Conservation (phyloP, 805 yeast species). For the Kazachstania psychrophila region DNA sequence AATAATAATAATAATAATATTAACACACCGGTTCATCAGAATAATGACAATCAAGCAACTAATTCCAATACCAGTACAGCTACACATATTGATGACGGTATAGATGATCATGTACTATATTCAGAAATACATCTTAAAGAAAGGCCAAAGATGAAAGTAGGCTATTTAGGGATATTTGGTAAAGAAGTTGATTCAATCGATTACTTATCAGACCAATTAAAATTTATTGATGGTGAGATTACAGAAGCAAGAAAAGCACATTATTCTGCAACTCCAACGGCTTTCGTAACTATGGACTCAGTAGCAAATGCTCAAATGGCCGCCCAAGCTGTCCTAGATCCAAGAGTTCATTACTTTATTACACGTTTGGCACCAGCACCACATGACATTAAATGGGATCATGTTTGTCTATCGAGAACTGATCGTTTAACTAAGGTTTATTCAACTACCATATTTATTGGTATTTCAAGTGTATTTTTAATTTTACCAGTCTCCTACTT, state of each 20-base stretch:
- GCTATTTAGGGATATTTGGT: constrained; percentile 57
- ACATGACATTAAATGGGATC: constrained; percentile 88
- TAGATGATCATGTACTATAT: constrained; percentile 18
- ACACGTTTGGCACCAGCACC: constrained; percentile 92
- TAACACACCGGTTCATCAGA: background rate
- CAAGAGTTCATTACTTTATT: constrained; percentile 72
- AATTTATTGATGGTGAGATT: constrained; percentile 63
- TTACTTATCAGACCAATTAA: constrained; percentile 58
- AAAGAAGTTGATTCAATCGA: constrained; percentile 72
- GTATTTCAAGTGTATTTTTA: constrained; percentile 54
- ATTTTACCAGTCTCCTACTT: constrained; percentile 77
- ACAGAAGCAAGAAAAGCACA: constrained; percentile 52
- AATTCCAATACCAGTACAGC: constrained; percentile 1
- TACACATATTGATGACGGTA: constrained; percentile 5
- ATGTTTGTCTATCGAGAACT: constrained; percentile 67
- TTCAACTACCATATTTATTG: constrained; percentile 33
- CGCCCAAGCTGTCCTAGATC: constrained; percentile 91
- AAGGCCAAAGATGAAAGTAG: constrained; percentile 57
- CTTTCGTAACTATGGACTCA: constrained; percentile 89
- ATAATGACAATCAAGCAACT: background rate
- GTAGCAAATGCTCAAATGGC: constrained; percentile 95
- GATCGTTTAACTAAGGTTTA: constrained; percentile 54
- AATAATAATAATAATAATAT: constrained; percentile 1
- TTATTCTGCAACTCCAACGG: constrained; percentile 79
- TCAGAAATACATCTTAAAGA: constrained; percentile 27